Evolutionary conservation across 2,329 filamentous ascomycete genomes (phyloP).

Genomic region (Mollisiaceae sp.): DNA sequence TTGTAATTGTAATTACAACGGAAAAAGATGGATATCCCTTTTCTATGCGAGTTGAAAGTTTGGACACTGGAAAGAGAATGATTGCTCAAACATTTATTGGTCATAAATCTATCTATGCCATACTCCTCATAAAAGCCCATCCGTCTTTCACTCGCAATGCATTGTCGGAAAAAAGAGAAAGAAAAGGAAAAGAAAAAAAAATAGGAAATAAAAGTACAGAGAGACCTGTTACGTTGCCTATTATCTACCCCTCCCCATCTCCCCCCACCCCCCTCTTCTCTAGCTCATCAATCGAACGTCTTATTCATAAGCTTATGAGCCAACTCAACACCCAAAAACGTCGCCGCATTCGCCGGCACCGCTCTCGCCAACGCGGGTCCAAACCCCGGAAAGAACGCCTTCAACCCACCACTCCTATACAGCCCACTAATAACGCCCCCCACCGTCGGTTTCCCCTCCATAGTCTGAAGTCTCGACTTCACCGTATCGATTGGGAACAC

Average conservation of each 20-base stretch:
- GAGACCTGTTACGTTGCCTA: not conserved
- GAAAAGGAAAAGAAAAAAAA: no score
- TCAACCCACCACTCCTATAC: conserved; percentile 82
- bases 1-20: no score
- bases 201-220: conserved; percentile 6
- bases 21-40: no score
- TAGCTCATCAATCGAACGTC: conserved; percentile 59
- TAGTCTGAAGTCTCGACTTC: conserved; percentile 92
- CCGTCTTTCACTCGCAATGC: conserved; percentile 14
- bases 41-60: no score
- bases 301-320: conserved; percentile 84
- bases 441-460: conserved; percentile 82
- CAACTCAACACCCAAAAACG: conserved; percentile 85
- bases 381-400: conserved; percentile 97
- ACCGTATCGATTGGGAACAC: conserved; percentile 98
- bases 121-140: conserved; percentile 7
- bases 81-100: not conserved
- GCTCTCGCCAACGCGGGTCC: conserved; percentile 90
- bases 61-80: no score
- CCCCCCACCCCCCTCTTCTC: not conserved
- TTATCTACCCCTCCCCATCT: no score
- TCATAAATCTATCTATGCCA: conserved; percentile 11
- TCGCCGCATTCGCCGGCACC: conserved; percentile 94
- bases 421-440: conserved; percentile 79
- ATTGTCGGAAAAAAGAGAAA: not conserved